Base-by-base conservation (phyloP, 2,329 filamentous ascomycete species). In the Aspergillus sp. region DNA sequence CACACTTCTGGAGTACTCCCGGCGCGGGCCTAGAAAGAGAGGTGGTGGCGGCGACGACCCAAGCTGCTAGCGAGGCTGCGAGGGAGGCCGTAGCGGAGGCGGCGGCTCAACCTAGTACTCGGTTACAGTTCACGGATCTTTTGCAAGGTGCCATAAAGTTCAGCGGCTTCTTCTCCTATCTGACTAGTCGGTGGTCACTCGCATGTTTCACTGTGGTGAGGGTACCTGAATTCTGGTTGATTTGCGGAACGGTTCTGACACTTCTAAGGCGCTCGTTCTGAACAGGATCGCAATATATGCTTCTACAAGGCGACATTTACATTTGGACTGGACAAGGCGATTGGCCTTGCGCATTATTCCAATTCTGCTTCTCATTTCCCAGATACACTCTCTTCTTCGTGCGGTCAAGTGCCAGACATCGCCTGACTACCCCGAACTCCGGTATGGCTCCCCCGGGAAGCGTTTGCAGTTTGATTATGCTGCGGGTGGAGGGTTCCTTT, bases 201-300 rank as follows among this genome's bases (percentile, higher is more conserved):
- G 87, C 88, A 52, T 97, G 92, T 67, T 87, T 98, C 66, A 85
- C 88, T 39, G 90, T 93, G 81, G 82, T 85, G 72, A 73, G 78
- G 69, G 15, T n/a, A 52, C 14, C 47, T 15, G 27, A 19, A 43
- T n/a, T 47, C 39, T 17, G 15, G 17, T 40, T 31, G 5, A 27
- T 17, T 17, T 35, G 35, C 33, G n/a, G 12, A 3, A 17, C 33
- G 31, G 24, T 46, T 19, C 58, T 61, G 52, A 55, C 37, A 27
- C 41, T 41, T 21, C 40, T 37, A 53, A 88, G 85, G 91, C 91
- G 21, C 85, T 98, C 58, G 78, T 97, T 57, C 80, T 98, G 23
- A 98, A 98, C 72, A 86, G 95, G 57, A 96, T 95, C 6, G 88
- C 93, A 58, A 95, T 98, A 66, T 98, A 96, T 74, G 93, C 92